These are phyloP conservation scores for Syncephalastrum contaminatum DNA, from an alignment of 371 early-diverging fungal species.

Conservation along the genomic window DNA sequence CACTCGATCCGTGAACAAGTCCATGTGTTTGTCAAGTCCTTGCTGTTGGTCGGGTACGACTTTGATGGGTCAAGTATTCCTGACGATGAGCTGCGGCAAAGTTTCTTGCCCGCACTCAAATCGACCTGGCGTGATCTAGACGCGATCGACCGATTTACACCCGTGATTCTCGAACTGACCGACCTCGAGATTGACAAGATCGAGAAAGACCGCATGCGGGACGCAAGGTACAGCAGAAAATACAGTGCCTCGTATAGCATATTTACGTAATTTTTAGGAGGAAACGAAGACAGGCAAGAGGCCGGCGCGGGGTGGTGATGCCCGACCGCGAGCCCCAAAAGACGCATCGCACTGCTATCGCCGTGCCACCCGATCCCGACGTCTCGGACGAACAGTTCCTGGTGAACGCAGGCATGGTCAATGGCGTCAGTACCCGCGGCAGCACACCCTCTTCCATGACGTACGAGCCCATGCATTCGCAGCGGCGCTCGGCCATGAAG, in stretches of 20 bases:
- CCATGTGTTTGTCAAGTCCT: conserved; percentile 76
- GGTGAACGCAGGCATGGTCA: conserved; percentile 18
- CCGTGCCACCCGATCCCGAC: conserved; percentile 40
- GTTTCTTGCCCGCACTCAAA: conserved; percentile 68
- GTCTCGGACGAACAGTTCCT: conserved; percentile 40
- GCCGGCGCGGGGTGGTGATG: conserved; percentile 62
- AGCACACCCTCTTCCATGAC: conserved; percentile 12
- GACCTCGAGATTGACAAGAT: conserved; percentile 76
- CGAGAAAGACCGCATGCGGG: conserved; percentile 79
- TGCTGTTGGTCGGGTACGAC: conserved; percentile 79
- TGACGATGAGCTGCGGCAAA: conserved; percentile 73
- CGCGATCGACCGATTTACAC: conserved; percentile 57
- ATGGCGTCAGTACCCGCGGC: conserved; percentile 11
- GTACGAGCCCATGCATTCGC: conserved; percentile 30
- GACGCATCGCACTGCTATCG: conserved; percentile 41
- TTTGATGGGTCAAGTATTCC: conserved; percentile 62
- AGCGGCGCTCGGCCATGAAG: conserved; percentile 40
- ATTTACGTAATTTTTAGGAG: conserved; percentile 41
- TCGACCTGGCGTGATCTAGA: conserved; percentile 49
- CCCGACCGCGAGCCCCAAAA: conserved; percentile 70
- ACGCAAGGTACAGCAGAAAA: conserved; percentile 28
- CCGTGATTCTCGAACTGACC: conserved; percentile 66
- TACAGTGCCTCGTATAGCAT: no score
- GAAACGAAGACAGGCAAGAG: conserved; percentile 82
- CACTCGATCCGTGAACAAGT: conserved; percentile 95